Evolutionary conservation across 129 eudicot species (phyloP), one percentile per base, ranked within the genome.

Genomic region (Helianthus tuberosus): DNA sequence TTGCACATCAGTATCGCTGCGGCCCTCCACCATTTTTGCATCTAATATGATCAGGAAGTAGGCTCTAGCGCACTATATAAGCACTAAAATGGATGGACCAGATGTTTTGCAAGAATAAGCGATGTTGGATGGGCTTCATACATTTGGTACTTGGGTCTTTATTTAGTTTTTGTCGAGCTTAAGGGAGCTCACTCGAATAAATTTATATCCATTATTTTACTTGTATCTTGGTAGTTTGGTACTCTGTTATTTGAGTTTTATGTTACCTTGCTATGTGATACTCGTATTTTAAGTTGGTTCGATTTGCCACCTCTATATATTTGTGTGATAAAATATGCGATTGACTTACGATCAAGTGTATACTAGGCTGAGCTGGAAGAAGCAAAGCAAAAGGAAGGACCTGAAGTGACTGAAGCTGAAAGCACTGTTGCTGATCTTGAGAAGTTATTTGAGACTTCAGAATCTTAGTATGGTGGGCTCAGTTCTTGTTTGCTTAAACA

Each of bases 401-500:
- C 84, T 23, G 97, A 91, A 73, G 80, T 91, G 47, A 85, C 75
- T 53, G 95, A 91, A 74, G 97, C 97, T 78, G 84, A 79, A 80
- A 88, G 69, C 84, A 82, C 82, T 29, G 70, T 91, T 63, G 78
- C 82, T 51, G 89, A 91, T 69, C 50, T 84, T 46, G 95, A 88
- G 43, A 85, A 86, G 79, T 69, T 91, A n/a, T 80, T 87, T 27
- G 83, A 88, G 67, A 64, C 80, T 38, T 64, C 76, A 8, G 89
- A 88, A 66, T 81, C 57, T 59, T 87, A 88, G 82, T 73, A 38
- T 15, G 55, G 29, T 9, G 13, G 36, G 3, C 27, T 15, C 9
- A 25, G 25, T 68, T 61, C 38, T 63, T 73, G 57, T 60, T 46
- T 60, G 69, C 69, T 73, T 60, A 23, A 9, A 36, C 74, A 32